phyloP scores from a whole-genome alignment of 139 green algal genomes.

The Gonium pectorale region DNA sequence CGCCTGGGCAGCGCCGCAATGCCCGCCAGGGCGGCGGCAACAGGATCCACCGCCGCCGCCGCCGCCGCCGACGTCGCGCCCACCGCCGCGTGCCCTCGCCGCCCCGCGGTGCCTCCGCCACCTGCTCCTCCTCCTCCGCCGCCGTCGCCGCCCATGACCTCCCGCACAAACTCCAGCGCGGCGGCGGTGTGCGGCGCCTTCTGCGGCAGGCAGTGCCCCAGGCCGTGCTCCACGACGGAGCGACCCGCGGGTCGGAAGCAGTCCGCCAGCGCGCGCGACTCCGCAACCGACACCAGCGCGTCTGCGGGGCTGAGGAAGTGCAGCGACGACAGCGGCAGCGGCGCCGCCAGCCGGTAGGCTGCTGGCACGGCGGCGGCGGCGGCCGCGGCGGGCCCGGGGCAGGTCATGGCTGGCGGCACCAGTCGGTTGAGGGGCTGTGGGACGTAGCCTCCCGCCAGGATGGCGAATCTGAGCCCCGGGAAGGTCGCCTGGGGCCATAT shows the following conservation, averaged over 20 bases:
- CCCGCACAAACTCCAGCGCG: slow-evolving; percentile 24
- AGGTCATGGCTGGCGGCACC: not conserved
- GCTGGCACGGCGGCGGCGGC: not conserved
- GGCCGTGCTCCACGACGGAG: slow-evolving; percentile 46
- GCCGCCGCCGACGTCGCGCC: not conserved
- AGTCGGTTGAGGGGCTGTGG: slow-evolving; percentile 56
- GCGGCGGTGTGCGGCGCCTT: slow-evolving; percentile 37
- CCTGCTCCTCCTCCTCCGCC: not conserved
- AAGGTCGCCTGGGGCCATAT: slow-evolving; percentile 6
- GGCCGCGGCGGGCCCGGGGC: not conserved
- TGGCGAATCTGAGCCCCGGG: slow-evolving; percentile 51
- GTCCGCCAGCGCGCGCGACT: slow-evolving; percentile 34
- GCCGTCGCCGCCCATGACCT: not conserved
- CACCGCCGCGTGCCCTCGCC: not conserved
- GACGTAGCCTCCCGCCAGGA: slow-evolving; percentile 59
- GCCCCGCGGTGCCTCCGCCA: not conserved
- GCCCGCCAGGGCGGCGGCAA: slow-evolving; percentile 3
- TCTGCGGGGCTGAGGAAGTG: slow-evolving; percentile 59
- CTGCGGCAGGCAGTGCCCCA: slow-evolving; percentile 62
- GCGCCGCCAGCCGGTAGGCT: not conserved
- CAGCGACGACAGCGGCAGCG: slow-evolving; percentile 48
- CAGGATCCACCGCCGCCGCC: not conserved
- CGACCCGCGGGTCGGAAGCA: slow-evolving; percentile 37
- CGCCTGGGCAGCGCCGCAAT: not conserved
- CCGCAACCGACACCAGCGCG: slow-evolving; percentile 37